Percentiles rank a stretch among this genome's conserved stretches.
These are phyloP conservation scores for Cardamine chenopodiifolia DNA, from an alignment of 345 rosid genomes.

Conservation along the genomic window DNA sequence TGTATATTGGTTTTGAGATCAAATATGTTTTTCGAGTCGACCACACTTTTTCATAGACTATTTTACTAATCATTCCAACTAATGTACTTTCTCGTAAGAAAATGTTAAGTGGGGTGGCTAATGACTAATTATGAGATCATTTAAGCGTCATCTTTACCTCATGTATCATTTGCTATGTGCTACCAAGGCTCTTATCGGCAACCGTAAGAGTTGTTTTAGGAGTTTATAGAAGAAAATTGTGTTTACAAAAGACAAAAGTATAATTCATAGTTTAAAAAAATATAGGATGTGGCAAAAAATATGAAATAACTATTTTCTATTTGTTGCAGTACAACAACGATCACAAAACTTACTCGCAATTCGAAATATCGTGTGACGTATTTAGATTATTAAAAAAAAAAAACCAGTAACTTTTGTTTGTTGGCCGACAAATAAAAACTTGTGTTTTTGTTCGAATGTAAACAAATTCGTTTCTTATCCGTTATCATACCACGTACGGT, in stretches of 20 bases:
- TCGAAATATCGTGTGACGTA: not conserved
- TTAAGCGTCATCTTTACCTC: slow-evolving; percentile 21
- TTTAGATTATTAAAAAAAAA: not conserved
- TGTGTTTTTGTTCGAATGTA: not conserved
- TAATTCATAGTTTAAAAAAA: not conserved
- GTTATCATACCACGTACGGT: not conserved
- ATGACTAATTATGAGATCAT: slow-evolving; percentile 4
- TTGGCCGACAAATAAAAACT: not conserved
- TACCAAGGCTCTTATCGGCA: not conserved
- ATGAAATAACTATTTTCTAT: not conserved
- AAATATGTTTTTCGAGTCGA: not conserved
- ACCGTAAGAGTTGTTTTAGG: not conserved
- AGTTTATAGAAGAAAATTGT: not conserved
- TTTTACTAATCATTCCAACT: slow-evolving; percentile 14
- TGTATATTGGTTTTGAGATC: not conserved
- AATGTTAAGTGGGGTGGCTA: slow-evolving; percentile 4
- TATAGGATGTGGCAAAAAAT: not conserved
- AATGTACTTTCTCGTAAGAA: not conserved
- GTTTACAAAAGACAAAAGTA: not conserved
- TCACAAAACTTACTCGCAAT: not conserved
- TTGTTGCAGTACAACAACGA: not conserved
- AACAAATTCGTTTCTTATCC: not conserved
- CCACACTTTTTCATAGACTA: not conserved
- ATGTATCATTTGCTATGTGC: slow-evolving; percentile 8
- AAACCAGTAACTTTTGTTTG: not conserved